Conservation (phyloP, 2,329 filamentous ascomycete species). For the Coniella lustricola region DNA sequence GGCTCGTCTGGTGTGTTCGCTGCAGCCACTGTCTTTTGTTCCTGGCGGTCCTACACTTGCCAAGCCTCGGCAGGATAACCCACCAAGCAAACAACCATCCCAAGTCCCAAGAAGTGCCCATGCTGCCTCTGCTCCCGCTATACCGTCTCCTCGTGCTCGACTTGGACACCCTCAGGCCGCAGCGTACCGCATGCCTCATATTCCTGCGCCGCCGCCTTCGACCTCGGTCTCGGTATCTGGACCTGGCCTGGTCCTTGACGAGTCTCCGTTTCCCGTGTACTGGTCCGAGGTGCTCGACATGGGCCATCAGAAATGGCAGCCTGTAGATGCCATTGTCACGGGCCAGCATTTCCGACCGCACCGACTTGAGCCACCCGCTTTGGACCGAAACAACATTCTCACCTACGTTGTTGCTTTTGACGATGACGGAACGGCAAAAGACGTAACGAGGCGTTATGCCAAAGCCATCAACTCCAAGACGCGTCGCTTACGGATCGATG, state of each 20-base stretch:
- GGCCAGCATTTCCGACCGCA: slow-evolving; percentile 67
- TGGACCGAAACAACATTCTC: slow-evolving; percentile 69
- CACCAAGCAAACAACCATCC: slow-evolving; percentile 20
- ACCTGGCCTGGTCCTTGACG: slow-evolving; percentile 40
- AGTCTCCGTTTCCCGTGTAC: slow-evolving; percentile 76
- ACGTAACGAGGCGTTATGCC: slow-evolving; percentile 82
- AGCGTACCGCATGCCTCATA: slow-evolving; percentile 41
- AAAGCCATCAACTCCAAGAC: slow-evolving; percentile 91
- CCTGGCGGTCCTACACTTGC: slow-evolving; percentile 43
- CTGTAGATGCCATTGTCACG: slow-evolving; percentile 79
- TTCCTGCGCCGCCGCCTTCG: slow-evolving; percentile 22
- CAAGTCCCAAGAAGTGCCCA: not conserved
- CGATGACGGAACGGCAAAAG: slow-evolving; percentile 66
- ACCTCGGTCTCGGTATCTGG: slow-evolving; percentile 25
- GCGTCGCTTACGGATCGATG: slow-evolving; percentile 70
- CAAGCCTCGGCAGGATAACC: slow-evolving; percentile 30
- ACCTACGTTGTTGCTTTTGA: slow-evolving; percentile 83
- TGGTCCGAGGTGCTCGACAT: slow-evolving; percentile 91
- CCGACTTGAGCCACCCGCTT: slow-evolving; percentile 75
- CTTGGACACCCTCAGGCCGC: slow-evolving; percentile 49
- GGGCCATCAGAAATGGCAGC: slow-evolving; percentile 84
- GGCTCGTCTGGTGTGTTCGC: slow-evolving; percentile 77
- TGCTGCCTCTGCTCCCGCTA: slow-evolving; percentile 22
- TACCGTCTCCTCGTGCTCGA: slow-evolving; percentile 37
- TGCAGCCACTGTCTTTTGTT: slow-evolving; percentile 72